phyloP scores from a whole-genome alignment of 352 stramenopile genomes.

The Pythium guiyangense region DNA sequence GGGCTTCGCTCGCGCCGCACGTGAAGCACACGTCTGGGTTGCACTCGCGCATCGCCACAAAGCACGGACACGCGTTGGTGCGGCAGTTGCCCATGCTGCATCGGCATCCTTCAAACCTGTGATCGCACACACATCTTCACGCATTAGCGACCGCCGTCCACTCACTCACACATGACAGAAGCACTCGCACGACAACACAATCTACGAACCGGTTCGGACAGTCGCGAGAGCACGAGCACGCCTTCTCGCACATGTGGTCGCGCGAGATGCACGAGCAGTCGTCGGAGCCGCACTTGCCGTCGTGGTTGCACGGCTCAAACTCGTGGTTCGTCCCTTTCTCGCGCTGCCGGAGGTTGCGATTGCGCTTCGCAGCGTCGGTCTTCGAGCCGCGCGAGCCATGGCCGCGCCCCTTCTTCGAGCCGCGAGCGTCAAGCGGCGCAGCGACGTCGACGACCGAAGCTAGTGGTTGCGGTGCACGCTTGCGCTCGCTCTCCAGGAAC shows the following conservation, averaged over 20 bases:
- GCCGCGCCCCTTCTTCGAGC: conserved; percentile 1
- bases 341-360: conserved; percentile 56
- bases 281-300: conserved; percentile 48
- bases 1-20: conserved; percentile 54
- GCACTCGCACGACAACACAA: background rate
- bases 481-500: conserved; percentile 43
- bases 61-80: conserved; percentile 62
- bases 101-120: conserved; percentile 44
- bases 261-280: conserved; percentile 72
- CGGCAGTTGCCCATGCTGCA: conserved; percentile 56
- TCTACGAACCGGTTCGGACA: conserved; percentile 56
- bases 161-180: background rate
- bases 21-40: conserved; percentile 51
- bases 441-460: conserved; percentile 2
- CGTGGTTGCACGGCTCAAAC: conserved; percentile 77
- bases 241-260: conserved; percentile 78
- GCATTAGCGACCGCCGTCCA: background rate
- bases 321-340: conserved; percentile 61
- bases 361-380: conserved; percentile 26
- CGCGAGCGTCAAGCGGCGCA: background rate
- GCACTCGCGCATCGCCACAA: conserved; percentile 52
- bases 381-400: background rate
- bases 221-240: conserved; percentile 75
- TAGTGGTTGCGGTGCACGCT: conserved; percentile 3
- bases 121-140: background rate